These are phyloP conservation scores for Theobroma cacao DNA, from an alignment of 345 rosid species.

Conservation along the genomic window DNA sequence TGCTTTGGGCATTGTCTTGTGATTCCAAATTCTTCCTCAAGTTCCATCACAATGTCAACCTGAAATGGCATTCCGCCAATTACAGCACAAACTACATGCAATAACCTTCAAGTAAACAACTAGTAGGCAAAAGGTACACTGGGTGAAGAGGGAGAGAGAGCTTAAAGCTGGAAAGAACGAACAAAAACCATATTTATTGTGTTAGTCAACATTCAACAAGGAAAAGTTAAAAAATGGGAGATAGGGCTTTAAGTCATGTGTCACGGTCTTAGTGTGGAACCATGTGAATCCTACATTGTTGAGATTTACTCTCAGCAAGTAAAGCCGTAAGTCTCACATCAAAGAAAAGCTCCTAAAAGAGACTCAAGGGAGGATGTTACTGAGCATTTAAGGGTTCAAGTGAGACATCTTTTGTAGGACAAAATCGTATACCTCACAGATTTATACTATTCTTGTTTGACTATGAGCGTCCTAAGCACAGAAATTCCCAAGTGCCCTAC, in stretches of 20 bases:
- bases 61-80: conserved; percentile 15
- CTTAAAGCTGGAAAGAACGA: neutral
- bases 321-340: too few relatives aligned
- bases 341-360: too few relatives aligned
- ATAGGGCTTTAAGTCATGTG: too few relatives aligned
- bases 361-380: too few relatives aligned
- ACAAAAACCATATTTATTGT: neutral
- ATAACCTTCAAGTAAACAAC: neutral
- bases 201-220: neutral
- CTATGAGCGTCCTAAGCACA: neutral
- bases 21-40: conserved; percentile 66
- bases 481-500: too few relatives aligned
- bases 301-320: too few relatives aligned
- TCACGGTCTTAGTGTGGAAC: too few relatives aligned
- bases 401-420: too few relatives aligned
- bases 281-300: too few relatives aligned
- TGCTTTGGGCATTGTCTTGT: conserved; percentile 60
- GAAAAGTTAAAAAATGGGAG: neutral
- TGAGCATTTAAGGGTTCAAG: too few relatives aligned
- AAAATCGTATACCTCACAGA: too few relatives aligned
- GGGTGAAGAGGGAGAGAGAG: neutral
- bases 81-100: neutral
- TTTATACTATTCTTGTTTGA: too few relatives aligned
- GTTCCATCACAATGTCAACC: conserved; percentile 85
- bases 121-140: neutral